Evolutionary conservation across 257 asterid genomes (phyloP).

Genomic region (Osmanthus fragrans): DNA sequence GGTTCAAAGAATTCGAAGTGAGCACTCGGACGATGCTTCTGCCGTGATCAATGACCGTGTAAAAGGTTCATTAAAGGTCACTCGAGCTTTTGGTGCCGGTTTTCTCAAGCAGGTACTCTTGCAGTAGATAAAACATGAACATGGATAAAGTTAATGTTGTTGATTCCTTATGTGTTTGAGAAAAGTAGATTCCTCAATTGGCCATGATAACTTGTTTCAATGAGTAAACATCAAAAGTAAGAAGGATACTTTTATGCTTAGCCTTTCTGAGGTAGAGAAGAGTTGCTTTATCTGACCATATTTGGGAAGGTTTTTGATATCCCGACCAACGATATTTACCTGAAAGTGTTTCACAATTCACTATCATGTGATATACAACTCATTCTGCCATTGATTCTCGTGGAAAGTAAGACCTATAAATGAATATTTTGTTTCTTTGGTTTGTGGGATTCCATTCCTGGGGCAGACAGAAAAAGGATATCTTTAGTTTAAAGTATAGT

Average conservation of each 20-base stretch:
- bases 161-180: constrained; percentile 36
- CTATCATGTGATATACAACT: constrained; percentile 24
- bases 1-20: constrained; percentile 65
- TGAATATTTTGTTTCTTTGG: constrained; percentile 4
- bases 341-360: constrained; percentile 32
- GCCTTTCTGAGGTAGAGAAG: constrained; percentile 21
- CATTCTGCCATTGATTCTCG: constrained; percentile 30
- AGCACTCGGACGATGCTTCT: constrained; percentile 81
- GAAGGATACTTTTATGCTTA: constrained; percentile 28
- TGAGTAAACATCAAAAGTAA: constrained; percentile 20
- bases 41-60: constrained; percentile 81
- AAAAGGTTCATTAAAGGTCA: constrained; percentile 91
- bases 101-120: constrained; percentile 75
- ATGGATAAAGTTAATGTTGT: constrained; percentile 17
- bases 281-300: constrained; percentile 21
- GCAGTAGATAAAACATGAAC: constrained; percentile 5
- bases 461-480: constrained; percentile 13
- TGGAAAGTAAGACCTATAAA: constrained; percentile 24
- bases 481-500: constrained; percentile 12
- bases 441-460: constrained; percentile 24
- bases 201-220: constrained; percentile 18
- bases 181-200: constrained; percentile 41
- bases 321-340: constrained; percentile 10
- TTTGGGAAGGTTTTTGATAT: constrained; percentile 26
- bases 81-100: constrained; percentile 99